Percentiles rank a stretch among this genome's conserved stretches.
Evolutionary conservation across 352 stramenopile species (phyloP).

Genomic region (Pythium plurisporium): DNA sequence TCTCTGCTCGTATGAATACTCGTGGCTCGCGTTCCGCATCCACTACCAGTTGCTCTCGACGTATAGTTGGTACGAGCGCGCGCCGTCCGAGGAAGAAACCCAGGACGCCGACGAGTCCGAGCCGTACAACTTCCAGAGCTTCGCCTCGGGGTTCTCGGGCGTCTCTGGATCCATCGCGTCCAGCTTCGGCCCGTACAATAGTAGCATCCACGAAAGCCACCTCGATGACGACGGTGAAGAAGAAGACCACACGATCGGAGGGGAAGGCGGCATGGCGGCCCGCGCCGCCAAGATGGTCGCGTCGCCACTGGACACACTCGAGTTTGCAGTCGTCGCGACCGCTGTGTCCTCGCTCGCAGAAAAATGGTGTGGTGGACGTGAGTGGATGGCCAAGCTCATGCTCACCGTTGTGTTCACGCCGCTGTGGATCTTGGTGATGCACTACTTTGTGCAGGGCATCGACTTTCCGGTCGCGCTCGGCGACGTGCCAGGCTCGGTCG

Average conservation of each 20-base stretch:
- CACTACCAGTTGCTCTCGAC: conserved; percentile 26
- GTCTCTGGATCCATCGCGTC: conserved; percentile 8
- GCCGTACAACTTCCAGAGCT: conserved; percentile 19
- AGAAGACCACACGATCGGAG: conserved; percentile 18
- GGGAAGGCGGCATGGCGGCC: conserved; percentile 11
- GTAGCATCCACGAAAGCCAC: not conserved
- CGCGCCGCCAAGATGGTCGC: conserved; percentile 15
- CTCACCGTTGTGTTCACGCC: conserved; percentile 5
- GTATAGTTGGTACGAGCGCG: conserved; percentile 22
- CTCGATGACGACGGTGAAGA: conserved; percentile 8
- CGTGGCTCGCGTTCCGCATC: conserved; percentile 29
- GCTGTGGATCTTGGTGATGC: conserved; percentile 6
- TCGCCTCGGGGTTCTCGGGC: conserved; percentile 12
- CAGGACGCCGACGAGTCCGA: conserved; percentile 7
- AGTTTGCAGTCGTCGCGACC: conserved; percentile 10
- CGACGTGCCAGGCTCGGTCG: conserved; percentile 7
- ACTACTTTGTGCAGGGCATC: not conserved
- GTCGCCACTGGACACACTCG: conserved; percentile 18
- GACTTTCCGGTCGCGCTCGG: conserved; percentile 6
- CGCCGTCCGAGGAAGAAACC: conserved; percentile 9
- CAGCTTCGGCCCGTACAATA: not conserved
- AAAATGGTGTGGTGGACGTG: conserved; percentile 15
- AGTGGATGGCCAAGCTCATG: conserved; percentile 21
- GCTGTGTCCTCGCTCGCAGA: conserved; percentile 19
- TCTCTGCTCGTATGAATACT: conserved; percentile 22